Evolutionary conservation across 768 basidiomycete species (phyloP).

Genomic region (Lactarius hengduanensis): DNA sequence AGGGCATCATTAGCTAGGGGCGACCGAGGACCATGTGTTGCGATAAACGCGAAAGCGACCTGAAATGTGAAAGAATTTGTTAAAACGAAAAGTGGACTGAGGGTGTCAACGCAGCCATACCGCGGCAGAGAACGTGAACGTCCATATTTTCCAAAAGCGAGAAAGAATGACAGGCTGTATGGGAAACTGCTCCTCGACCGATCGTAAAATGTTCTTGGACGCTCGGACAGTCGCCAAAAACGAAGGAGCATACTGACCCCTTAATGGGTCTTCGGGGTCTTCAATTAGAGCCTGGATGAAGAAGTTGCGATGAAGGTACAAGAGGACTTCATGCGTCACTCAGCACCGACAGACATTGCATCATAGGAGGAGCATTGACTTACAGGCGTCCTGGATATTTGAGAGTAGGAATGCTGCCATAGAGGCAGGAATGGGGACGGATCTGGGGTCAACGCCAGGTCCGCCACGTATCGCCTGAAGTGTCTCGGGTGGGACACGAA

Average conservation of each 20-base stretch:
- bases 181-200: conserved; percentile 42
- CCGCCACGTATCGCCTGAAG: conserved; percentile 38
- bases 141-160: conserved; percentile 61
- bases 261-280: conserved; percentile 46
- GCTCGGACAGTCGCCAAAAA: conserved; percentile 52
- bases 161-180: conserved; percentile 47
- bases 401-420: conserved; percentile 43
- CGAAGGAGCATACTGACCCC: conserved; percentile 49
- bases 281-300: conserved; percentile 57
- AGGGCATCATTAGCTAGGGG: conserved; percentile 67
- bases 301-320: conserved; percentile 57
- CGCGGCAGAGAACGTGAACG: conserved; percentile 53
- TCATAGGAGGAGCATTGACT: conserved; percentile 36
- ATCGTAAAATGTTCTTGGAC: conserved; percentile 47
- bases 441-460: conserved; percentile 32
- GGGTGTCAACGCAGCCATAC: conserved; percentile 50
- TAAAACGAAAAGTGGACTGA: neutral
- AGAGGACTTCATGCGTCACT: conserved; percentile 40
- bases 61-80: neutral
- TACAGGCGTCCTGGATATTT: conserved; percentile 40
- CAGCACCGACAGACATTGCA: conserved; percentile 36
- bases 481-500: conserved; percentile 50
- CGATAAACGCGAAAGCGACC: conserved; percentile 73
- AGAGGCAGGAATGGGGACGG: conserved; percentile 32
- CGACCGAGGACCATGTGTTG: conserved; percentile 68